Evolutionary conservation across 805 yeast species (phyloP).

Genomic region (Candida railenensis): DNA sequence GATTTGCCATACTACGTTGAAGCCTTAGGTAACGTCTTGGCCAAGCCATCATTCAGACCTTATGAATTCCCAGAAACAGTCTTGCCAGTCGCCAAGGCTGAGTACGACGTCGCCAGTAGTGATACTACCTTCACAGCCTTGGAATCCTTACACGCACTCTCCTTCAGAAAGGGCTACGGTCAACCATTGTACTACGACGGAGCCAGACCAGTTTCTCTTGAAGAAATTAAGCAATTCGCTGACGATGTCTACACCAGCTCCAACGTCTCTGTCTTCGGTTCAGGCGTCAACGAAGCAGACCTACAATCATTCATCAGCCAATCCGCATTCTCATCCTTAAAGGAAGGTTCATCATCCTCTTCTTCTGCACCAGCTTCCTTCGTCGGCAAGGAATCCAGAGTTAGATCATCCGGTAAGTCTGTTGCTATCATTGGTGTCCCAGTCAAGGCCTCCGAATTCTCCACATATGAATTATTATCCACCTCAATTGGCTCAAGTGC

Average conservation of each 20-base stretch:
- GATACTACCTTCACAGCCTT: conserved; percentile 60
- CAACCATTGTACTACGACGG: conserved; percentile 77
- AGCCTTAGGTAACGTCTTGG: conserved; percentile 71
- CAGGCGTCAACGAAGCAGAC: conserved; percentile 73
- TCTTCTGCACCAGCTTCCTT: conserved; percentile 41
- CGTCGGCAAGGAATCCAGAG: conserved; percentile 69
- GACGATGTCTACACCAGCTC: conserved; percentile 63
- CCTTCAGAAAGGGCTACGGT: conserved; percentile 89
- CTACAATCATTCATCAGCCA: conserved; percentile 65
- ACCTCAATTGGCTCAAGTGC: conserved; percentile 60
- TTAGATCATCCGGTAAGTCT: conserved; percentile 62
- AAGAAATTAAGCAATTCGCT: conserved; percentile 68
- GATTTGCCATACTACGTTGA: conserved; percentile 90
- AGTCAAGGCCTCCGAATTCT: conserved; percentile 59
- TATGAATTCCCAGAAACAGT: conserved; percentile 85
- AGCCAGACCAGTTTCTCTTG: conserved; percentile 50
- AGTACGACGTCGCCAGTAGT: conserved; percentile 50
- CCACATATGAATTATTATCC: conserved; percentile 68
- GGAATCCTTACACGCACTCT: conserved; percentile 74
- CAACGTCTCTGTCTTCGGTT: conserved; percentile 68
- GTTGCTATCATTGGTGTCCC: conserved; percentile 84
- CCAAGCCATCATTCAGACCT: conserved; percentile 71
- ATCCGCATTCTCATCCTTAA: conserved; percentile 61
- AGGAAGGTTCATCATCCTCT: conserved; percentile 53
- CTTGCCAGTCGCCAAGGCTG: conserved; percentile 71